Percentiles rank a stretch among this genome's conserved stretches.
phyloP scores from a whole-genome alignment of 192 early-diverging fungal genomes.

The Linnemannia elongata region DNA sequence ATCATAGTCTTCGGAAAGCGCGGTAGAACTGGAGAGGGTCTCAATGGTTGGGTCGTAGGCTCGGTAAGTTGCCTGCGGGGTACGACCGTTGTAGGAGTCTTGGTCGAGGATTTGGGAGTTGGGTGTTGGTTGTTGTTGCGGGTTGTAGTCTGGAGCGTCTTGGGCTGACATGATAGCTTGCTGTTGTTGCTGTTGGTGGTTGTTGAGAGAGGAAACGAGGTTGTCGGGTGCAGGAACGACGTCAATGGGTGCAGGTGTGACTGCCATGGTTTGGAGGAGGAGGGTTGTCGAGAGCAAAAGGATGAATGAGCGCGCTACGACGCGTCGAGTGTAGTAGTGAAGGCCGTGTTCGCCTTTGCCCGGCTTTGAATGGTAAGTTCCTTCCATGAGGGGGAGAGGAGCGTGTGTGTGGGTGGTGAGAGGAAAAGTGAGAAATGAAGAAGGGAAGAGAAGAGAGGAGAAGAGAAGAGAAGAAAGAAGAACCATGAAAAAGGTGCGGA shows the following conservation, averaged over 20 bases:
- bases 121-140: constrained; percentile 28
- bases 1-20: background rate
- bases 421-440: background rate
- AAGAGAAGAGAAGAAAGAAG: background rate
- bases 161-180: background rate
- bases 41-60: background rate
- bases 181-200: background rate
- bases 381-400: background rate
- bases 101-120: constrained; percentile 26
- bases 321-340: background rate
- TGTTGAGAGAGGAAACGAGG: background rate
- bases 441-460: background rate
- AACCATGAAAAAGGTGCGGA: background rate
- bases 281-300: background rate
- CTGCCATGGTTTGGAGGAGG: background rate
- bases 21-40: background rate
- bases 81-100: constrained; percentile 18
- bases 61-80: constrained; percentile 17
- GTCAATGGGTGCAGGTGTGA: background rate
- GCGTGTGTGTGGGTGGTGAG: too few species aligned
- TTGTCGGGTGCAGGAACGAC: too few species aligned
- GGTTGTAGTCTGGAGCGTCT: constrained; percentile 12
- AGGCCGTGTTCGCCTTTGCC: background rate
- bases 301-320: background rate
- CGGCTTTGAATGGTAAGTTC: background rate